Evolutionary conservation across 1,284 basidiomycete genomes (phyloP).

Genomic region (Pascua sp.): DNA sequence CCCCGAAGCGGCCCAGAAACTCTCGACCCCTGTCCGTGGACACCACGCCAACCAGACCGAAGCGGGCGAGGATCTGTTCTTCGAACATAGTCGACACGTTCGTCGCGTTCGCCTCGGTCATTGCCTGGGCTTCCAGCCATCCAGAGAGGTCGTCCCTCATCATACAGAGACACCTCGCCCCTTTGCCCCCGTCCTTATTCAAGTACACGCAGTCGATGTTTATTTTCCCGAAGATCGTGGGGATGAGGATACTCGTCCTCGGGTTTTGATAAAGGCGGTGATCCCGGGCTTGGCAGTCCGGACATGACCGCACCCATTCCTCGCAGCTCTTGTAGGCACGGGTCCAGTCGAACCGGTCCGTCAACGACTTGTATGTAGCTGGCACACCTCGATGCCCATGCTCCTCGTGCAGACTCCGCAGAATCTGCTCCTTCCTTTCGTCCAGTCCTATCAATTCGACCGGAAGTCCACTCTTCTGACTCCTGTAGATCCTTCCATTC

Average conservation of each 20-base stretch:
- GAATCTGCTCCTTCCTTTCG: neutral
- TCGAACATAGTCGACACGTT: neutral
- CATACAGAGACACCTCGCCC: too few relatives aligned
- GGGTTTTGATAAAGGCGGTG: neutral
- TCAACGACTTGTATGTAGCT: neutral
- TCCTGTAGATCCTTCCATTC: neutral
- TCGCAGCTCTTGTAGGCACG: neutral
- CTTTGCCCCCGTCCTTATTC: too few relatives aligned
- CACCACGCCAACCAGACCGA: neutral
- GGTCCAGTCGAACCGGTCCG: neutral
- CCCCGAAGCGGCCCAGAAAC: neutral
- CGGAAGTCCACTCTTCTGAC: neutral
- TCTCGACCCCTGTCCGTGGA: conserved; percentile 1
- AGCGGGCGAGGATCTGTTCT: neutral
- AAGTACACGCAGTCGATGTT: conserved; percentile 10
- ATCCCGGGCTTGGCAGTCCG: neutral
- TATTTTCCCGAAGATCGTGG: conserved; percentile 1
- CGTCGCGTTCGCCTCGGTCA: neutral
- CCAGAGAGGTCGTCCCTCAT: conserved; percentile 2
- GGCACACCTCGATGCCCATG: neutral
- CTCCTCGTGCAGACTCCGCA: neutral
- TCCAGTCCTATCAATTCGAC: neutral
- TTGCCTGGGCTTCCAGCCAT: conserved; percentile 1
- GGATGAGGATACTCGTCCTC: neutral
- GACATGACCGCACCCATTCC: neutral